These are phyloP conservation scores for Hypoxylon trugodes DNA, from an alignment of 495 filamentous ascomycete species.

Conservation along the genomic window DNA sequence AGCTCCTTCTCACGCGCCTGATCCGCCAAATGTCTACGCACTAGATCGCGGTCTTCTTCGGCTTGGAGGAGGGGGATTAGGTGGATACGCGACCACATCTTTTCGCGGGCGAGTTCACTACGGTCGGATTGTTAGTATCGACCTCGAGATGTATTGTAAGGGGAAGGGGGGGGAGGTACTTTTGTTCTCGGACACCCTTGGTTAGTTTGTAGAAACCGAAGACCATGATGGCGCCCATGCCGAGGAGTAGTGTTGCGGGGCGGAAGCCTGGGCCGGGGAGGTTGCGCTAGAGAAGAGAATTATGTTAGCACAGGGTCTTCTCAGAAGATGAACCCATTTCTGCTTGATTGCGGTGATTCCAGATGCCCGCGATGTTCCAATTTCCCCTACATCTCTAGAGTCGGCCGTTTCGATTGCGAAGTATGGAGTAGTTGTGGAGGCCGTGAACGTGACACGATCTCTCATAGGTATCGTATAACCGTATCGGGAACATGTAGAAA, in stretches of 20 bases:
- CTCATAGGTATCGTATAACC: too few species aligned
- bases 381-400: too few species aligned
- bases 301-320: constrained; percentile 4
- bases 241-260: constrained; percentile 77
- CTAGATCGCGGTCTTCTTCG: constrained; percentile 94
- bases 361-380: too few species aligned
- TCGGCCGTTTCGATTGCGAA: too few species aligned
- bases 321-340: neutral
- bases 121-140: constrained; percentile 11
- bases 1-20: constrained; percentile 89
- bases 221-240: constrained; percentile 76
- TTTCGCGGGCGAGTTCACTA: constrained; percentile 93
- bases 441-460: too few species aligned
- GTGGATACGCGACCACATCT: constrained; percentile 96
- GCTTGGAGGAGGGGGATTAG: constrained; percentile 92
- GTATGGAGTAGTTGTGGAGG: too few species aligned
- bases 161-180: constrained; percentile 64
- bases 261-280: constrained; percentile 91
- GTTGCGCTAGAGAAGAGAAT: constrained; percentile 71
- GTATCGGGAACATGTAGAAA: too few species aligned
- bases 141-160: neutral
- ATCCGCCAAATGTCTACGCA: constrained; percentile 83
- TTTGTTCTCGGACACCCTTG: constrained; percentile 81
- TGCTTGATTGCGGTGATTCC: neutral
- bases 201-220: constrained; percentile 89